These are phyloP conservation scores for Xylaria sp. DNA, from an alignment of 2,329 filamentous ascomycete species.

Conservation along the genomic window DNA sequence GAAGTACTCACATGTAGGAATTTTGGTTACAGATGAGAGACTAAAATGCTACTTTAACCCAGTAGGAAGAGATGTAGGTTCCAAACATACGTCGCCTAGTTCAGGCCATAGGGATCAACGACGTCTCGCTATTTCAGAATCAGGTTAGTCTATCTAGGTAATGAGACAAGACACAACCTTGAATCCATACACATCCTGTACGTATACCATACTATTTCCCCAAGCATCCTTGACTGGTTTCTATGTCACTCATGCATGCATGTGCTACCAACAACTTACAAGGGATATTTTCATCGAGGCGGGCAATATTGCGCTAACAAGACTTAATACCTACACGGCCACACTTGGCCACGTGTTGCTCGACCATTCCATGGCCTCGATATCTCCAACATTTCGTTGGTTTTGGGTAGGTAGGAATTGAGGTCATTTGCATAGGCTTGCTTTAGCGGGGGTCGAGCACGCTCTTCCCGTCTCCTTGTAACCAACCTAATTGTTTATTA, in stretches of 20 bases:
- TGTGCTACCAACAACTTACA: conserved; percentile 16
- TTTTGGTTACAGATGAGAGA: background rate
- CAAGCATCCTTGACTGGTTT: conserved; percentile 4
- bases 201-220: conserved; percentile 1
- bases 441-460: background rate
- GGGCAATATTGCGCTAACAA: background rate
- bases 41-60: background rate
- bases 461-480: no score
- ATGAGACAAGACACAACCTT: conserved; percentile 1
- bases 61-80: background rate
- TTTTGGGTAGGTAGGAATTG: conserved; percentile 12
- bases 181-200: background rate
- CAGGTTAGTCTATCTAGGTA: background rate
- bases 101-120: background rate
- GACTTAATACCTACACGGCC: conserved; percentile 1
- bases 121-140: background rate
- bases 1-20: background rate
- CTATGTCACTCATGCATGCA: conserved; percentile 18
- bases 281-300: conserved; percentile 6
- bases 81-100: background rate
- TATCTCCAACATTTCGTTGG: conserved; percentile 7
- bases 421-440: conserved; percentile 1
- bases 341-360: conserved; percentile 25
- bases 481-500: background rate
- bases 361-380: conserved; percentile 8